Percentiles rank a stretch among this genome's conserved stretches.
Evolutionary conservation across 305 asterid species (phyloP).

Genomic region (Plantago coronopus): DNA sequence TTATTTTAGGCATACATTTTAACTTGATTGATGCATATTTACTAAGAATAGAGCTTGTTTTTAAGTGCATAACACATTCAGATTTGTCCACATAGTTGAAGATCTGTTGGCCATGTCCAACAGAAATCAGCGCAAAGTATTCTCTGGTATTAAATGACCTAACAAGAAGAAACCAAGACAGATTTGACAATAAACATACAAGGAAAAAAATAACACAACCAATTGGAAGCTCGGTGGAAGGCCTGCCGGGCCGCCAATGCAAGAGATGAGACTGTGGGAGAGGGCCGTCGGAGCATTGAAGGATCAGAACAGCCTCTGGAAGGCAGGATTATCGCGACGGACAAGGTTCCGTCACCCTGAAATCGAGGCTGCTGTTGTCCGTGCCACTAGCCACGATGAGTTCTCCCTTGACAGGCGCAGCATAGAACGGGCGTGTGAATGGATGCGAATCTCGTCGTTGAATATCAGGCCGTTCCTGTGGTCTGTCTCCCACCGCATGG

Average conservation of each 20-base stretch:
- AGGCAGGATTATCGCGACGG: conserved; percentile 44
- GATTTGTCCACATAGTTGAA: background rate
- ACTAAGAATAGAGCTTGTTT: background rate
- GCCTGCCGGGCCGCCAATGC: conserved; percentile 1
- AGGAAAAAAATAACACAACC: background rate
- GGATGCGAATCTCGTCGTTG: conserved; percentile 62
- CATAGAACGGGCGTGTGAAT: conserved; percentile 43
- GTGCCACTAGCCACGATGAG: conserved; percentile 70
- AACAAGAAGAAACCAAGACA: background rate
- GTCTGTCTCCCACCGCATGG: conserved; percentile 54
- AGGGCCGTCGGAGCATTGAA: conserved; percentile 58
- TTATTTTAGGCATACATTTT: too few relatives aligned
- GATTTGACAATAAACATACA: background rate
- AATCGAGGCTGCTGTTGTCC: conserved; percentile 64
- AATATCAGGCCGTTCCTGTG: conserved; percentile 58
- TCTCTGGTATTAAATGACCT: background rate
- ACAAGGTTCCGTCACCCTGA: conserved; percentile 66
- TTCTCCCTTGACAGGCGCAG: conserved; percentile 36
- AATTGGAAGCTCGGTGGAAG: background rate
- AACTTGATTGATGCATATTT: background rate
- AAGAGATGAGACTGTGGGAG: conserved; percentile 72
- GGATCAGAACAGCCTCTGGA: conserved; percentile 67
- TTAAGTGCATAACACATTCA: background rate
- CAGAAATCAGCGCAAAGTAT: background rate
- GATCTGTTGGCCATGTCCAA: background rate